These are phyloP conservation scores for Exophiala aquamarina DNA, from an alignment of 2,329 filamentous ascomycete species.

Conservation along the genomic window DNA sequence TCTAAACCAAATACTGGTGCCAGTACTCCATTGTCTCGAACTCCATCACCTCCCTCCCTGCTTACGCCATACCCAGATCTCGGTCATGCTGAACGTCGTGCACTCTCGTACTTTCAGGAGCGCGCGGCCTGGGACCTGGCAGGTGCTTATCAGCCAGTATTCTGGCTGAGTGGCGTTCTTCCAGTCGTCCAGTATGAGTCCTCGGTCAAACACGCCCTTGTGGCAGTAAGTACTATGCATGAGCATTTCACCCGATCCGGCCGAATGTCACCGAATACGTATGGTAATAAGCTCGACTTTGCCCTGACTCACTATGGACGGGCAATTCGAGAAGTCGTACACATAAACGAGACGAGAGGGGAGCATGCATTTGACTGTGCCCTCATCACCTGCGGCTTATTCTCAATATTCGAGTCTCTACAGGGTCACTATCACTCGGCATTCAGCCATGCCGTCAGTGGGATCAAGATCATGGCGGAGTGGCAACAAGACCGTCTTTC, in stretches of 20 bases:
- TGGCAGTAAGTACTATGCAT: slow-evolving; percentile 33
- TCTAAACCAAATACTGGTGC: not conserved
- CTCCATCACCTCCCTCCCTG: slow-evolving; percentile 1
- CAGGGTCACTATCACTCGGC: slow-evolving; percentile 51
- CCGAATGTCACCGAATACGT: slow-evolving; percentile 7
- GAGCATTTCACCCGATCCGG: slow-evolving; percentile 26
- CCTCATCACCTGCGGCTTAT: slow-evolving; percentile 51
- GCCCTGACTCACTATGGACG: slow-evolving; percentile 51
- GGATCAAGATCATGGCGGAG: slow-evolving; percentile 32
- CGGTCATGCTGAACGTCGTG: slow-evolving; percentile 27
- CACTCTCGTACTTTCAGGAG: slow-evolving; percentile 31
- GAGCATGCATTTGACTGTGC: slow-evolving; percentile 35
- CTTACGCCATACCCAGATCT: slow-evolving; percentile 14
- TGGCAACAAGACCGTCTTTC: not conserved
- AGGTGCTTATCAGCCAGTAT: slow-evolving; percentile 29
- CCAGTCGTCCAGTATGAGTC: slow-evolving; percentile 30
- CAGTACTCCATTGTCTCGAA: not conserved
- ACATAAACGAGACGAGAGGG: slow-evolving; percentile 36
- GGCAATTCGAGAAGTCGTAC: slow-evolving; percentile 44
- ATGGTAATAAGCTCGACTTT: slow-evolving; percentile 29
- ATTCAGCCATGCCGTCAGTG: slow-evolving; percentile 36
- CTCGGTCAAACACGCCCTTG: slow-evolving; percentile 30
- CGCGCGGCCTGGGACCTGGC: slow-evolving; percentile 29
- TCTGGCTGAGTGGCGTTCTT: slow-evolving; percentile 30
- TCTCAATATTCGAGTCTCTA: slow-evolving; percentile 57